Evolutionary conservation across 2,329 filamentous ascomycete species (phyloP), one percentile per base, ranked within the genome.

Genomic region (Ophiocordyceps camponoti-rufipedis): DNA sequence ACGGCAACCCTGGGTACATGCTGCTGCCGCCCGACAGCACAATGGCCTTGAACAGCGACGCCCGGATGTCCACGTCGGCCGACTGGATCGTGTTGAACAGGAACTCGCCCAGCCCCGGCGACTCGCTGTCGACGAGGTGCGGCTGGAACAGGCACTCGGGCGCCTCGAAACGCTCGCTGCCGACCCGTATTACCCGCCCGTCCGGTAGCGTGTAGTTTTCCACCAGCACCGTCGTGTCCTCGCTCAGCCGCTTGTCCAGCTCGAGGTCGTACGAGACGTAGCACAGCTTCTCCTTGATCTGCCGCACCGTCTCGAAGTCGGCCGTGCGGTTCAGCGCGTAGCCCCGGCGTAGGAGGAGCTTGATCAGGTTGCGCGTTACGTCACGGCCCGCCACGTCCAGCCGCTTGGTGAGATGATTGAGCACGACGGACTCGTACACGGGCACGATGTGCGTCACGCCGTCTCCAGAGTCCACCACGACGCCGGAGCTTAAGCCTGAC

Each of bases 201-300:
- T 98, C 91, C 31, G 91, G 91, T 10, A 98, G 74, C 1, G 91
- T 98, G 70, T 98, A 98, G 60, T 85, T 93, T 66, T 98, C 91
- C 11, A 98, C 91, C 46, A 98, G 71, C 9, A 95, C 87, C 1
- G 91, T 98, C 14, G 91, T 98, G 57, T 98, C 91, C 67, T 98
- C 91, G 58, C 85, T 93, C 51, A 98, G 78, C 54, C 85, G 80
- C 69, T 96, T 88, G 71, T 98, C 91, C 46, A 98, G 73, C 65
- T 94, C 87, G 47, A 98, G 76, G 63, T 98, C 91, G 70, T 96
- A 98, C 12, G 88, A 95, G 47, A 98, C 89, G 63, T 98, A 98
- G 74, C 91, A 96, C 44, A 98, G 82, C 74, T 98, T 98, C 73
- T 98, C 91, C 70, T 98, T 98, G 71, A 98, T 96, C 64, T 96